Percentiles rank a stretch among this genome's conserved stretches.
Evolutionary conservation across 2,329 filamentous ascomycete species (phyloP).

Genomic region (Ambrosiella cleistominuta): DNA sequence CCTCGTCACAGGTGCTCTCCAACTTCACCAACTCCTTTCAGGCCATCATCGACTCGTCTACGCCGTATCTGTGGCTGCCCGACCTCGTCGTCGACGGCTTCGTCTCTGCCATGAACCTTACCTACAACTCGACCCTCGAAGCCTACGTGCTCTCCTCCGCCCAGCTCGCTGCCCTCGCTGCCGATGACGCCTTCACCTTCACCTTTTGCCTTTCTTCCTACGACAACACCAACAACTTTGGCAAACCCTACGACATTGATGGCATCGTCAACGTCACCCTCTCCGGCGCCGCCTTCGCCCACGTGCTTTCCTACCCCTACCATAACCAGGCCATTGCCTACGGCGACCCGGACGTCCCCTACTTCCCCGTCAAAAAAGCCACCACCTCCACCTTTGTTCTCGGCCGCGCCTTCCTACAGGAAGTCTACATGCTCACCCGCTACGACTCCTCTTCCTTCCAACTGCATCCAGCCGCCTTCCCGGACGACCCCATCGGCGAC

Average conservation of each 20-base stretch:
- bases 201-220: constrained; percentile 38
- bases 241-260: constrained; percentile 28
- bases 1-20: constrained; percentile 23
- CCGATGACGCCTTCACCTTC: constrained; percentile 31
- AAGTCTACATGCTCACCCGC: constrained; percentile 42
- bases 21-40: constrained; percentile 30
- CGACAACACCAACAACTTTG: constrained; percentile 35
- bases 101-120: constrained; percentile 44
- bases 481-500: constrained; percentile 27
- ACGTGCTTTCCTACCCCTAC: constrained; percentile 33
- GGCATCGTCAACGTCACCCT: constrained; percentile 41
- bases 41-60: constrained; percentile 45
- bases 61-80: constrained; percentile 48
- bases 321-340: constrained; percentile 26
- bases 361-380: constrained; percentile 48
- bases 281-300: constrained; percentile 32
- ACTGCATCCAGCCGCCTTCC: constrained; percentile 37
- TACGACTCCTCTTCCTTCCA: constrained; percentile 37
- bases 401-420: constrained; percentile 52
- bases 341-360: constrained; percentile 31
- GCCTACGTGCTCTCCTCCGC: constrained; percentile 46
- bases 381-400: constrained; percentile 40
- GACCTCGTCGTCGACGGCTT: constrained; percentile 43
- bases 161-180: constrained; percentile 31
- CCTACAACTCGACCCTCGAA: constrained; percentile 44